Base-by-base conservation (phyloP, 192 early-diverging fungal species). In the Rhizophagus prolifer region DNA sequence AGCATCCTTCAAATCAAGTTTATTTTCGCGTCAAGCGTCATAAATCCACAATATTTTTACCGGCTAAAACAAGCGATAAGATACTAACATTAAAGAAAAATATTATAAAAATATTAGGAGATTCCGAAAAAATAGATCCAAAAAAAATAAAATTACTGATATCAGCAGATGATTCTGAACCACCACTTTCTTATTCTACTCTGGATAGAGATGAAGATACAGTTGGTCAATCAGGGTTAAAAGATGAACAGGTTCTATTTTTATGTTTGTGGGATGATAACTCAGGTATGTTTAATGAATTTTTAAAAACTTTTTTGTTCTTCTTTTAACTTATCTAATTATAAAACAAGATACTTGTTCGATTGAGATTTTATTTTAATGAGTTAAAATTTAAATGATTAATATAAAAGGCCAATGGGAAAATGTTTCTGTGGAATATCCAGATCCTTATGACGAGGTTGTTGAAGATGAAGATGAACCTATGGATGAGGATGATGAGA, bases 191-290 rank as follows among this genome's bases (percentile, higher is more conserved):
- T 64, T 64, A 64, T 64, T 30, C 30, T 30, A 19, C 25, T 64
- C 25, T 64, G 26, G 62, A 64, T 64, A 64, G 21, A 30, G 62
- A 64, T 25, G 30, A 64, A 30, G 62, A 64, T 64, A 64, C 26
- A 1, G 30, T 64, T 64, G 25, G 7, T 30, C 23, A 64, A 25
- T 64, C 21, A 19, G 30, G 30, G 12, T 21, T 64, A 64, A 31
- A 64, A 21, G 62, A 64, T 64, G 62, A 64, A 10, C 62, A 64
- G 26, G 25, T 64, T 64, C 25, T 64, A 31, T 64, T 64, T 31
- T 31, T 64, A 30, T 30, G 62, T 4, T 64, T 64, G 1, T 64
- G 62, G 62, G 62, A 64, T 19, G 62, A 64, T 16, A 64, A 64
- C 10, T 25, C 16, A 4, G 26, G 62, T 64, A 64, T 12, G 23